These are phyloP conservation scores for Tilletia caries DNA, from an alignment of 1,284 basidiomycete species.

Conservation along the genomic window DNA sequence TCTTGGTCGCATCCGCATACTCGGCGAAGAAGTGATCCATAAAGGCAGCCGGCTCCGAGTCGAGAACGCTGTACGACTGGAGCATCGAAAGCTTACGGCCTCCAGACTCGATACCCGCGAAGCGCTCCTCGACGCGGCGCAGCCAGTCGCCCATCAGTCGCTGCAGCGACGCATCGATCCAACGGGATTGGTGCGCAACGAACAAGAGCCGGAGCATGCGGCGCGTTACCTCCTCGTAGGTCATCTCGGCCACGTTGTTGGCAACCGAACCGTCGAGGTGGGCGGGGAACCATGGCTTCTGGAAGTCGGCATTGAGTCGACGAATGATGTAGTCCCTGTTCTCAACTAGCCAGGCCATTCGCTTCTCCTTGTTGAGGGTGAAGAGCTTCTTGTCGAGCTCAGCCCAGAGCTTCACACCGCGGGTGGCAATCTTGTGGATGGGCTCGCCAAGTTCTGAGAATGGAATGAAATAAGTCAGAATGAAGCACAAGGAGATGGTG, in stretches of 20 bases:
- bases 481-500: neutral
- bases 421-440: constrained; percentile 97
- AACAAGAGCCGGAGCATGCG: constrained; percentile 92
- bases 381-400: constrained; percentile 91
- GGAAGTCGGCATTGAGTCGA: constrained; percentile 90
- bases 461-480: neutral
- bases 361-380: constrained; percentile 91
- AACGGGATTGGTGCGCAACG: constrained; percentile 81
- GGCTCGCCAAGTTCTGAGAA: constrained; percentile 88
- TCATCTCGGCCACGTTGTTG: constrained; percentile 89
- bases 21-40: constrained; percentile 75
- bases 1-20: constrained; percentile 76
- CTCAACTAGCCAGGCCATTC: constrained; percentile 77
- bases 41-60: constrained; percentile 71
- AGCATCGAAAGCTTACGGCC: constrained; percentile 43
- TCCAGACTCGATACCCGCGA: constrained; percentile 42
- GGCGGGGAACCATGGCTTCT: constrained; percentile 62
- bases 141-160: constrained; percentile 97
- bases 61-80: constrained; percentile 79
- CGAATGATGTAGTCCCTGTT: constrained; percentile 84
- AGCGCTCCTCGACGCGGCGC: constrained; percentile 84
- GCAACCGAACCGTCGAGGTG: constrained; percentile 61
- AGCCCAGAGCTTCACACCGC: constrained; percentile 94
- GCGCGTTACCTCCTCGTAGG: constrained; percentile 90
- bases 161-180: constrained; percentile 89